A percentile compares a stretch with the other conserved stretches of the same genome.
phyloP scores from a whole-genome alignment of 495 filamentous ascomycete genomes.

The Aspergillus panamensis region DNA sequence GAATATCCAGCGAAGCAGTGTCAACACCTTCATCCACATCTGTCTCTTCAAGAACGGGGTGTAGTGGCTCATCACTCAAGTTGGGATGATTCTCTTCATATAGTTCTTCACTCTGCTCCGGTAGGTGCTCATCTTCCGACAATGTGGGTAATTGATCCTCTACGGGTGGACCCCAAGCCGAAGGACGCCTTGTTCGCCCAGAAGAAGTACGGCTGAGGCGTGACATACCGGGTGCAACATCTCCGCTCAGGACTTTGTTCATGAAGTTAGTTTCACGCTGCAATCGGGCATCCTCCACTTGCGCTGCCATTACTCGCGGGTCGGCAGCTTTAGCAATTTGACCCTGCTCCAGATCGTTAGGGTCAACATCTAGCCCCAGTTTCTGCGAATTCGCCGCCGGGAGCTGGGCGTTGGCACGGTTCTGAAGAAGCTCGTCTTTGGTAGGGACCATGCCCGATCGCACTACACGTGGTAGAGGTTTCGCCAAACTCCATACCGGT shows the following conservation, averaged over 20 bases:
- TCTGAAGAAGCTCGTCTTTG: conserved; percentile 35
- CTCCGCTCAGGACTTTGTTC: conserved; percentile 36
- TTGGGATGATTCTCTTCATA: conserved; percentile 8
- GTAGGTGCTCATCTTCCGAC: conserved; percentile 22
- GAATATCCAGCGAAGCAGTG: conserved; percentile 13
- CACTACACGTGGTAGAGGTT: conserved; percentile 47
- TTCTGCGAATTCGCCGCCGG: conserved; percentile 37
- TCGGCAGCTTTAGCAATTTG: conserved; percentile 30
- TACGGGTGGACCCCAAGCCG: conserved; percentile 16
- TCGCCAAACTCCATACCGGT: conserved; percentile 49
- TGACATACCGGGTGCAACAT: conserved; percentile 20
- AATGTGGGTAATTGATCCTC: conserved; percentile 28
- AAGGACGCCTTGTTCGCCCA: conserved; percentile 22
- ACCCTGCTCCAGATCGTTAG: conserved; percentile 39
- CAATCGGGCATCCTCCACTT: conserved; percentile 41
- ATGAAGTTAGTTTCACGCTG: conserved; percentile 42
- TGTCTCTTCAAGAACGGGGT: conserved; percentile 21
- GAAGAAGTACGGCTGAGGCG: conserved; percentile 33
- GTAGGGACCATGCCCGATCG: conserved; percentile 45
- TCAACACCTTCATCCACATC: conserved; percentile 10
- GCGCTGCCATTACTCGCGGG: conserved; percentile 41
- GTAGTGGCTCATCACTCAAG: conserved; percentile 22
- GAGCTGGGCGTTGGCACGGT: conserved; percentile 27
- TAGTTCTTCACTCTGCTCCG: conserved; percentile 15
- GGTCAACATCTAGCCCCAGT: conserved; percentile 36